phyloP scores from a whole-genome alignment of 1,139 yeast genomes.

The Candida sp. region DNA sequence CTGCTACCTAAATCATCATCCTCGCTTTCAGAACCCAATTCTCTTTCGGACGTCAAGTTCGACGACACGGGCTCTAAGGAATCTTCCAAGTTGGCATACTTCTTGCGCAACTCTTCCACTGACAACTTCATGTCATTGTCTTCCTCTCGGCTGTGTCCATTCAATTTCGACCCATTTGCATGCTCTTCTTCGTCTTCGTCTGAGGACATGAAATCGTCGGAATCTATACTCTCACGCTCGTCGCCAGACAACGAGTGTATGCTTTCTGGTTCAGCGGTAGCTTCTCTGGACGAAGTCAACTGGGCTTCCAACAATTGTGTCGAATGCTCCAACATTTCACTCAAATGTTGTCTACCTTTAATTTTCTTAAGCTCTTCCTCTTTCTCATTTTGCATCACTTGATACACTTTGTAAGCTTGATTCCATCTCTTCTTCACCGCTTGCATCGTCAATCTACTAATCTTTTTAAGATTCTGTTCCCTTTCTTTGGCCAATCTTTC shows the following conservation, averaged over 20 bases:
- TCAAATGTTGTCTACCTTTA: constrained; percentile 86
- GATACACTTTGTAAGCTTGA: constrained; percentile 85
- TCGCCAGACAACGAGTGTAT: constrained; percentile 24
- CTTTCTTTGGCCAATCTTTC: constrained; percentile 77
- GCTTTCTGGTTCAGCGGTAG: constrained; percentile 21
- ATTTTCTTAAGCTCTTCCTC: constrained; percentile 72
- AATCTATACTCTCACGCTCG: constrained; percentile 22
- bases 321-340: constrained; percentile 90
- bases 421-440: constrained; percentile 93
- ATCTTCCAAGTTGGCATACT: constrained; percentile 58
- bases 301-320: constrained; percentile 92
- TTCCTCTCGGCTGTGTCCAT: constrained; percentile 15
- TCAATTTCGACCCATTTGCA: constrained; percentile 3
- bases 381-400: constrained; percentile 53
- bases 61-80: constrained; percentile 18
- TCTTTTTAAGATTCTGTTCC: constrained; percentile 64
- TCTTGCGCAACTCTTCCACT: constrained; percentile 66
- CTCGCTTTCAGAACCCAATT: constrained; percentile 3
- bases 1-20: constrained; percentile 13
- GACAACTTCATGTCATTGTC: constrained; percentile 59
- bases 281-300: constrained; percentile 43
- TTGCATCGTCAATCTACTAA: constrained; percentile 81
- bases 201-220: constrained; percentile 23
- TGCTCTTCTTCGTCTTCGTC: constrained; percentile 33
- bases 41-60: constrained; percentile 15